Conservation (phyloP, 169 alveolate genomes). For the Eimeria sp. region DNA sequence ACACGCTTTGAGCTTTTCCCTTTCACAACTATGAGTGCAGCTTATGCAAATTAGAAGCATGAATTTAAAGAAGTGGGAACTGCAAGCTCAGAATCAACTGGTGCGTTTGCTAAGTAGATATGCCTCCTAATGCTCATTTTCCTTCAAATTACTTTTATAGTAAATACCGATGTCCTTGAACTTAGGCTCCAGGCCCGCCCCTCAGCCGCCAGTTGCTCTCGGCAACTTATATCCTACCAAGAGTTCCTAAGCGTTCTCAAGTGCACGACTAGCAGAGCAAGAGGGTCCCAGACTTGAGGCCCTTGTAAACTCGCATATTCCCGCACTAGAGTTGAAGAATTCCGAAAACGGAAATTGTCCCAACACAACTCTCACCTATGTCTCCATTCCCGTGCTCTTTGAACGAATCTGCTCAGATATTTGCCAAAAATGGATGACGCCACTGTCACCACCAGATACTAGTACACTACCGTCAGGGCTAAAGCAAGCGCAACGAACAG, state of each 20-base stretch:
- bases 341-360: not conserved
- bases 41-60: too few relatives aligned
- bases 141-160: not conserved
- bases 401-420: slow-evolving; percentile 58
- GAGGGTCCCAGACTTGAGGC: not conserved
- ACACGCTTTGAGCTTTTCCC: not conserved
- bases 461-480: slow-evolving; percentile 90
- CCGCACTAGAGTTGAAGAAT: not conserved
- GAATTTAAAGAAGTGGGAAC: not conserved
- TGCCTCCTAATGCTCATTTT: not conserved
- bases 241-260: not conserved
- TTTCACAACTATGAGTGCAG: not conserved
- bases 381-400: not conserved
- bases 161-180: not conserved
- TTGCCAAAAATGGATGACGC: slow-evolving; percentile 90
- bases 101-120: not conserved
- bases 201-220: too few relatives aligned
- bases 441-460: slow-evolving; percentile 91
- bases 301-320: not conserved
- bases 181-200: too few relatives aligned
- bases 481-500: slow-evolving; percentile 84
- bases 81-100: not conserved
- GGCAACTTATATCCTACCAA: not conserved
- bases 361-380: not conserved
- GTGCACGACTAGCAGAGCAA: not conserved